Base-by-base conservation (phyloP, 192 early-diverging fungal genomes). In the Coemansia sp. region DNA sequence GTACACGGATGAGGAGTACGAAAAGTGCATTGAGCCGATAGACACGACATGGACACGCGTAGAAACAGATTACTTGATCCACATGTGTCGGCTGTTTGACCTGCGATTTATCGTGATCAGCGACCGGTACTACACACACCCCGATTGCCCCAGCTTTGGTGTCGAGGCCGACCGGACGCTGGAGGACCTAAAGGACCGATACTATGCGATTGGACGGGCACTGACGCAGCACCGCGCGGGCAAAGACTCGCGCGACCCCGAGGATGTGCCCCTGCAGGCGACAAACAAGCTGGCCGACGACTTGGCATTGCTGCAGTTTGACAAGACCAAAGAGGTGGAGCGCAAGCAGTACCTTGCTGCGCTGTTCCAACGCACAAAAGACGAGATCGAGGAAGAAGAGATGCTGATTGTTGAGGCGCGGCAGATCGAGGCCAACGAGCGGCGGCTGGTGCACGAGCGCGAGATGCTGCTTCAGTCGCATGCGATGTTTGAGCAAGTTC, bases 371-470 rank as follows among this genome's bases (percentile, higher is more conserved):
- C 84, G 95, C 21, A 90, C 89, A 21, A 80, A 84, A 22, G 94
- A 93, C 43, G 86, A 92, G 70, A 88, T 92, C 14, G 84, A 90
- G 69, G 93, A 97, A 64, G 95, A 97, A 60, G 93, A 93, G 67
- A 75, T 85, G 9, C 74, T 97, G 9, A 85, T 88, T n/a, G 49
- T 87, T 54, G 92, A 95, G 69, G 86, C 90, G 9, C 84, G 89
- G 12, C 85, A 89, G 41, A 87, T 94, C 14, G 93, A 97, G 63
- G 84, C 85, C 29, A 92, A 92, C 58, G 92, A 94, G 72, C 84
- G 84, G 29, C 82, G 87, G 54, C 83, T 93, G 52, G 78, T 86
- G 2, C 84, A 84, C 25, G 93, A 97, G 65, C 90, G 95, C 24
- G 93, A 95, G 60, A 78, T 81, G 54, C 63, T 97, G 63, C 76